Conservation (phyloP, 2,329 filamentous ascomycete genomes). For the Canariomyces notabilis region DNA sequence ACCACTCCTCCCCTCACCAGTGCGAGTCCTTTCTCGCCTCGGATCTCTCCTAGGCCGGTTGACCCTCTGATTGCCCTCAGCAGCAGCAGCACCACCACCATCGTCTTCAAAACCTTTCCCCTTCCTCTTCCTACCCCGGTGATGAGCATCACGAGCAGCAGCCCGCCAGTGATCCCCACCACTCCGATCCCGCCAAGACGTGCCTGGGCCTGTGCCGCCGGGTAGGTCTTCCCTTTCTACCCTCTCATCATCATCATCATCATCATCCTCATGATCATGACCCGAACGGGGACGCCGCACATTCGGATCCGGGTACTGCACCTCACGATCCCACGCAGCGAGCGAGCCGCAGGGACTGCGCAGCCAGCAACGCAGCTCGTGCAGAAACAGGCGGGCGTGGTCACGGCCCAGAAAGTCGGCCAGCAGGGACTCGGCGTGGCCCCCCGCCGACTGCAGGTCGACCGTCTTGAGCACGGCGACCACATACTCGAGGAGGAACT, state of each 20-base stretch:
- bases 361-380: conserved; percentile 79
- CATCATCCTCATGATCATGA: not conserved
- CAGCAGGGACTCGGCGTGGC: conserved; percentile 74
- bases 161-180: conserved; percentile 23
- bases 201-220: no score
- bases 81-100: no score
- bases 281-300: conserved; percentile 2
- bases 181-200: conserved; percentile 10
- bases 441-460: conserved; percentile 72
- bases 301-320: conserved; percentile 55
- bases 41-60: no score
- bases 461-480: conserved; percentile 77
- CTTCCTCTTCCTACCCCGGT: conserved; percentile 1
- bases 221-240: not conserved
- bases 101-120: not conserved
- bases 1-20: no score
- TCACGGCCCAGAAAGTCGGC: conserved; percentile 71
- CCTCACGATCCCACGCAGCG: conserved; percentile 72
- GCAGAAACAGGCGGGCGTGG: conserved; percentile 70
- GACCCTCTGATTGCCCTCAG: no score
- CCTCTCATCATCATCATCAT: not conserved
- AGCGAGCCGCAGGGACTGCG: conserved; percentile 71
- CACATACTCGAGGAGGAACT: conserved; percentile 83
- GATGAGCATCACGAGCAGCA: not conserved
- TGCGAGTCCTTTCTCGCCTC: no score